Percentiles rank a stretch among this genome's conserved stretches.
Evolutionary conservation across 768 basidiomycete species (phyloP).

Genomic region (Suillus bovinus): DNA sequence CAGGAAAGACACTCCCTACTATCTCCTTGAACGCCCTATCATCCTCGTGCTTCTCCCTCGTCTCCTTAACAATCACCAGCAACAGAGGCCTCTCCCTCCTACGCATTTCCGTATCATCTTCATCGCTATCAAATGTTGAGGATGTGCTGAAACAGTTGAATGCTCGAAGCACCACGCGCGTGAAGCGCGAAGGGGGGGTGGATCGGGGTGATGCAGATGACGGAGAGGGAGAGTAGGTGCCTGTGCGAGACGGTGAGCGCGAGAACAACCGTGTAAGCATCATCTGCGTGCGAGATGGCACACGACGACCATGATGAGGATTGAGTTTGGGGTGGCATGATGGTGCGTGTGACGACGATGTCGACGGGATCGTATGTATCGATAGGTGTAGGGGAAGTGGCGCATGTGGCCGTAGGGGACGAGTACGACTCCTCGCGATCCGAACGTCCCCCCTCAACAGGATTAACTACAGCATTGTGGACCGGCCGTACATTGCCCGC

Average conservation of each 20-base stretch:
- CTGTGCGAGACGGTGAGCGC: slow-evolving; percentile 26
- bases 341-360: slow-evolving; percentile 35
- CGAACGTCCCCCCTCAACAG: slow-evolving; percentile 13
- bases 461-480: slow-evolving; percentile 34
- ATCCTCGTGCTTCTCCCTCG: slow-evolving; percentile 33
- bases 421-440: neutral
- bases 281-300: neutral
- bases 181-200: slow-evolving; percentile 20
- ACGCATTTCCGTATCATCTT: no score
- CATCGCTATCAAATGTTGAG: no score
- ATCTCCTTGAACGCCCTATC: slow-evolving; percentile 34
- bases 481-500: slow-evolving; percentile 24
- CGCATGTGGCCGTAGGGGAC: neutral
- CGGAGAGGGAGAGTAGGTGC: slow-evolving; percentile 25
- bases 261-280: neutral
- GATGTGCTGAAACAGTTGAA: neutral
- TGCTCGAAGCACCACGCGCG: slow-evolving; percentile 24
- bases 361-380: slow-evolving; percentile 32
- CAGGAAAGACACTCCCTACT: slow-evolving; percentile 29
- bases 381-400: slow-evolving; percentile 10
- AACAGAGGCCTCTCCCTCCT: no score
- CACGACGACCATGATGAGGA: neutral
- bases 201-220: slow-evolving; percentile 4
- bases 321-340: slow-evolving; percentile 33
- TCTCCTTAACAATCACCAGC: slow-evolving; percentile 30